These are phyloP conservation scores for Gaillardinia entomophila DNA, from an alignment of 805 yeast genomes.

Conservation along the genomic window DNA sequence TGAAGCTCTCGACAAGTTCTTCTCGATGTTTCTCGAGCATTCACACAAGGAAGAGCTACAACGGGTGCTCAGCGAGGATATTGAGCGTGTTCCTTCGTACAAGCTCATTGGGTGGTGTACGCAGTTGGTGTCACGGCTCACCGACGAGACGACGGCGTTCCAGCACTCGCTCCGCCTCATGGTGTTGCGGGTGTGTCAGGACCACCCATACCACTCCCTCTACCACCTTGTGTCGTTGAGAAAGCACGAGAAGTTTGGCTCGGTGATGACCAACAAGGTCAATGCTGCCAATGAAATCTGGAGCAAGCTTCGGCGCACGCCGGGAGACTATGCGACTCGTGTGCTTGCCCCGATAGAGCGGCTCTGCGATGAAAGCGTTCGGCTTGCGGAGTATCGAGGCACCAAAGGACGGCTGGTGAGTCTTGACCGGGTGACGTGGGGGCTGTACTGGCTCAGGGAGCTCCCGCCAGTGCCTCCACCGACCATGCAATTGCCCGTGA, in stretches of 20 bases:
- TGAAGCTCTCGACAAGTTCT: conserved; percentile 66
- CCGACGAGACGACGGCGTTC: conserved; percentile 44
- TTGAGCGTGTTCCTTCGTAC: conserved; percentile 45
- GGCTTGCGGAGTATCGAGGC: conserved; percentile 44
- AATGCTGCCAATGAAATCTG: conserved; percentile 44
- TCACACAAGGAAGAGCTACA: conserved; percentile 42
- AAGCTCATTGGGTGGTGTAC: conserved; percentile 77
- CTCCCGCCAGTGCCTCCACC: conserved; percentile 66
- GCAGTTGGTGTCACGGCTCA: conserved; percentile 70
- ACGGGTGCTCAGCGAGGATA: conserved; percentile 26
- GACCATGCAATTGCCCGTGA: conserved; percentile 42
- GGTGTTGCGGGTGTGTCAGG: conserved; percentile 40
- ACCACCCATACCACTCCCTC: conserved; percentile 70
- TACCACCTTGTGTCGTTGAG: conserved; percentile 57
- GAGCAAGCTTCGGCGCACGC: conserved; percentile 25
- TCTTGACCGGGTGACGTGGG: conserved; percentile 32
- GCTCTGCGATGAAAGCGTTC: conserved; percentile 47
- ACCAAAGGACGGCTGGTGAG: conserved; percentile 25
- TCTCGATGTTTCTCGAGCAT: conserved; percentile 77
- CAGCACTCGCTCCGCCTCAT: conserved; percentile 49
- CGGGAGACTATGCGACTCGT: conserved; percentile 14
- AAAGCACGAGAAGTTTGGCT: conserved; percentile 35
- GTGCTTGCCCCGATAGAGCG: conserved; percentile 41
- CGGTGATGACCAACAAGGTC: conserved; percentile 43
- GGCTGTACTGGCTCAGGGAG: conserved; percentile 52